These are phyloP conservation scores for Lentinus tigrinus DNA, from an alignment of 768 basidiomycete species.

Conservation along the genomic window DNA sequence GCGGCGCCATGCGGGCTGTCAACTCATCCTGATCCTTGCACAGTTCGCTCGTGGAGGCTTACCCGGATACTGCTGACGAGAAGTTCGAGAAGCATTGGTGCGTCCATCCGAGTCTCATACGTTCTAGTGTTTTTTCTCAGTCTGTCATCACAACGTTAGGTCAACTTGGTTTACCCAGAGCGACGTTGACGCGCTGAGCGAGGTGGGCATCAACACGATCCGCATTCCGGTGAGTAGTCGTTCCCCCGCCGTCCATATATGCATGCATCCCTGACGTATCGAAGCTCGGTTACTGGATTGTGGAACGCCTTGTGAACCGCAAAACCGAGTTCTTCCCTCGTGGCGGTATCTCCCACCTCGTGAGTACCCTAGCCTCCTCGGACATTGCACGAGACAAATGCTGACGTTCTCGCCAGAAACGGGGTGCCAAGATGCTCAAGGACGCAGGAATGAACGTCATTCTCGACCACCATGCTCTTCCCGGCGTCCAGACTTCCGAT, in stretches of 20 bases:
- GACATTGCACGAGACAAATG: not conserved
- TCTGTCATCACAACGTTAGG: constrained; percentile 38
- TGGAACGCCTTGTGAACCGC: constrained; percentile 69
- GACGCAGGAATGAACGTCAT: constrained; percentile 65
- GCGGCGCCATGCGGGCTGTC: too few species aligned
- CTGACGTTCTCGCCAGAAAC: constrained; percentile 40
- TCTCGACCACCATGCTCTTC: constrained; percentile 71
- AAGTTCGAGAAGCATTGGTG: constrained; percentile 68
- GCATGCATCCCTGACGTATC: not conserved
- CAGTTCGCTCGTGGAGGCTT: constrained; percentile 61
- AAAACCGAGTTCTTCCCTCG: constrained; percentile 60
- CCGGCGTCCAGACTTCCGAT: constrained; percentile 60
- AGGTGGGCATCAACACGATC: constrained; percentile 68
- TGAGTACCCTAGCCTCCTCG: constrained; percentile 31
- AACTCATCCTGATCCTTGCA: not conserved
- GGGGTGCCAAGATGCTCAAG: constrained; percentile 59
- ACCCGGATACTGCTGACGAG: constrained; percentile 55
- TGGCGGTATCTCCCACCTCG: constrained; percentile 67
- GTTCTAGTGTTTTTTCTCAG: too few species aligned
- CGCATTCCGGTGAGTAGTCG: constrained; percentile 65
- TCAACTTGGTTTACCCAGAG: constrained; percentile 67
- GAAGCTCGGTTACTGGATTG: constrained; percentile 81
- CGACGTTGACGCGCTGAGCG: constrained; percentile 55
- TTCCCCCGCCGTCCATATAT: not conserved
- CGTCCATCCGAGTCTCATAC: not conserved